A percentile compares a stretch with the other conserved stretches of the same genome.
phyloP scores from a whole-genome alignment of 768 basidiomycete genomes.

The Agrocybe pediades region DNA sequence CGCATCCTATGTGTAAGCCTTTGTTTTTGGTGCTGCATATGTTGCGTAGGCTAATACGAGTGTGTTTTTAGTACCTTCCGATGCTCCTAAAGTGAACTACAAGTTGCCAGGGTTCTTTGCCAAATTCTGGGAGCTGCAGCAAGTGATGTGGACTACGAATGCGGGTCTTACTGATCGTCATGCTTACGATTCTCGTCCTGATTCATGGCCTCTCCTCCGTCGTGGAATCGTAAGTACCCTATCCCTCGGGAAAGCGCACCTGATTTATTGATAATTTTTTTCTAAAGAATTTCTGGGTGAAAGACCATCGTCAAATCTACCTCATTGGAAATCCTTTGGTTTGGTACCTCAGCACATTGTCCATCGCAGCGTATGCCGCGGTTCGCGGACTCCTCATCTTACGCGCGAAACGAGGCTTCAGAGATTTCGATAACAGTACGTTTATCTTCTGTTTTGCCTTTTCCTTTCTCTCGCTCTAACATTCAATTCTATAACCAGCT shows the following conservation, averaged over 20 bases:
- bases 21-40: background rate
- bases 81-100: constrained; percentile 89
- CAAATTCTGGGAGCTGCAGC: constrained; percentile 91
- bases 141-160: constrained; percentile 97
- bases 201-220: constrained; percentile 85
- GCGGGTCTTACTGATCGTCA: constrained; percentile 95
- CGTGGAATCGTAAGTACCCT: constrained; percentile 82
- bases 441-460: constrained; percentile 4
- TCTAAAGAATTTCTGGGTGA: constrained; percentile 94
- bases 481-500: constrained; percentile 44
- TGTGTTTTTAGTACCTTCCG: constrained; percentile 54
- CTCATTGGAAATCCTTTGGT: constrained; percentile 92
- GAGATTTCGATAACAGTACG: constrained; percentile 92
- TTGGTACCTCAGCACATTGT: constrained; percentile 84
- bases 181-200: constrained; percentile 92
- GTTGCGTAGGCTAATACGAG: background rate
- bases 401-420: constrained; percentile 86
- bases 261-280: constrained; percentile 5
- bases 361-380: constrained; percentile 66
- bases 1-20: constrained; percentile 68
- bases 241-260: background rate
- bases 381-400: constrained; percentile 82
- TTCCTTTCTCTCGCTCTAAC: background rate
- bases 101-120: constrained; percentile 82
- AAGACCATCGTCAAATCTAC: constrained; percentile 94